Percentiles rank a stretch among this genome's conserved stretches.
phyloP scores from a whole-genome alignment of 768 basidiomycete species.

The Leccinum sublutescens region DNA sequence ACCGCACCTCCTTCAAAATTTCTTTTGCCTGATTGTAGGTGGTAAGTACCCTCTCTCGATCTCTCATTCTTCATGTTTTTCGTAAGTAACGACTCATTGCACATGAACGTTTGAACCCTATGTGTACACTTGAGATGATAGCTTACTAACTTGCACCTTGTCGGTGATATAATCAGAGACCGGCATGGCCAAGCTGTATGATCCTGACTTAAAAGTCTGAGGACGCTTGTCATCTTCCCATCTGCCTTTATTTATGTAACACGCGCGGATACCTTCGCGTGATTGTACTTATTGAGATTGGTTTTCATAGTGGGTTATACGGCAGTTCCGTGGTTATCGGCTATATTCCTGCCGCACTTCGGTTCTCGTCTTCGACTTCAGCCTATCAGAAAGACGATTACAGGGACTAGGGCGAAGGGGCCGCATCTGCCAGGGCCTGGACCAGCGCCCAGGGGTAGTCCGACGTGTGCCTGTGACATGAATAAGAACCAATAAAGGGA shows the following conservation, averaged over 20 bases:
- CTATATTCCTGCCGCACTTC: background rate
- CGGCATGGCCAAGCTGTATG: background rate
- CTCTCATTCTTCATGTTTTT: background rate
- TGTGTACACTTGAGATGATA: background rate
- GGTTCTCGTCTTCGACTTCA: background rate
- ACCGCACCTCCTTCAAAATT: background rate
- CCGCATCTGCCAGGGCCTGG: background rate
- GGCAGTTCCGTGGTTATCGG: background rate
- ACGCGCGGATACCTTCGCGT: background rate
- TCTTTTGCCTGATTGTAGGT: background rate
- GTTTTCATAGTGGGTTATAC: background rate
- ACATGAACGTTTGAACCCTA: background rate
- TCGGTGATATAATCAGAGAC: background rate
- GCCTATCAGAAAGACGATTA: background rate
- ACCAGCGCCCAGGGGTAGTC: background rate
- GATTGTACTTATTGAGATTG: background rate
- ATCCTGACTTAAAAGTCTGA: background rate
- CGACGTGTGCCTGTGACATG: background rate
- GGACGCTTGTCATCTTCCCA: background rate
- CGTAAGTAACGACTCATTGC: background rate
- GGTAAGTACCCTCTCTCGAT: background rate
- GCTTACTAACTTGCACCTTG: background rate
- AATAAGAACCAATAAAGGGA: background rate
- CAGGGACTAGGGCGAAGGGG: background rate
- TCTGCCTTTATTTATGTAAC: too few relatives aligned